Evolutionary conservation across 129 eudicot species (phyloP), one percentile per base, ranked within the genome.

Genomic region (Arctium lappa): DNA sequence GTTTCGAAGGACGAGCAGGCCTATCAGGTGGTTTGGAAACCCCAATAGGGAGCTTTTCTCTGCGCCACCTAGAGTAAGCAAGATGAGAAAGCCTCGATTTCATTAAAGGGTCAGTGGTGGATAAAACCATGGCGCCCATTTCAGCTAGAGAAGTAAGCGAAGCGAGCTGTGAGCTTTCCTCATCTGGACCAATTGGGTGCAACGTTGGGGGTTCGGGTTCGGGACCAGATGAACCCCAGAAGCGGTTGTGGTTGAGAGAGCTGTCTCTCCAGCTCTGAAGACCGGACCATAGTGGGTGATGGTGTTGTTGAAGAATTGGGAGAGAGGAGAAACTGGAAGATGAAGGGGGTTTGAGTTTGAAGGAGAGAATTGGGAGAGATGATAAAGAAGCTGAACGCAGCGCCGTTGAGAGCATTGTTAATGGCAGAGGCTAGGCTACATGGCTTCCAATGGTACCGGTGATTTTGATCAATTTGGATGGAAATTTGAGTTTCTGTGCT

Each of bases 171-270:
- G 38, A 42, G 36, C n/a, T 38, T 5, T 37, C 48, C 5, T 77
- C 40, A 40, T 82, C 32, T 39, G 75, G 78, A 38, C 46, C 50
- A 32, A n/a, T 16, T 10, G 73, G 78, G 32, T 63, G 72, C 38
- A 39, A 53, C 32, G 12, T 32, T 56, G 77, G 13, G 69, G 80
- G 80, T 73, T 80, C 65, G 29, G 87, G 86, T 72, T 87, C 37
- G 48, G 98, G 98, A 32, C 97, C 98, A 37, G 81, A 82, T n/a
- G 89, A 71, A 7, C 97, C 98, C 98, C 98, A 94, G 50, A 85
- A 72, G n/a, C 97, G 92, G 79, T 91, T 86, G 73, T 85, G 83
- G 87, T 94, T 92, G 22, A 92, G 79, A 6, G 92, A 82, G 37
- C 74, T 74, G 8, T 81, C 77, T 86, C 98, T 85, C 98, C 98